phyloP scores from a whole-genome alignment of 352 stramenopile species.

The Phytophthora multivora region DNA sequence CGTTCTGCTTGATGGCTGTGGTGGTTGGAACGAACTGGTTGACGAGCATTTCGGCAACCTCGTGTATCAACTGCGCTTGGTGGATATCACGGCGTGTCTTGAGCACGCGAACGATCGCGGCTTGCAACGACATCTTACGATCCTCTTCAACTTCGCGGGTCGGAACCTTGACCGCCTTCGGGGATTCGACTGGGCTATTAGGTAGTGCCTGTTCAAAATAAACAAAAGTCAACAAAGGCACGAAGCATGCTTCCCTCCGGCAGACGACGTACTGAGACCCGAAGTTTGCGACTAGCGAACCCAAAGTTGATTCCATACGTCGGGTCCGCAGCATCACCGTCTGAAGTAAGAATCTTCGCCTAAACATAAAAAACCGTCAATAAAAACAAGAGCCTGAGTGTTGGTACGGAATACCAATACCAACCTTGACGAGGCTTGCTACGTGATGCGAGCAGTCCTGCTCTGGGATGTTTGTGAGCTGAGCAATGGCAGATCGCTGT shows the following conservation, averaged over 20 bases:
- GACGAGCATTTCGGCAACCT: conserved; percentile 74
- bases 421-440: conserved; percentile 76
- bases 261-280: conserved; percentile 43
- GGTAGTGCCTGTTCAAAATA: conserved; percentile 42
- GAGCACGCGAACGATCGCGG: conserved; percentile 81
- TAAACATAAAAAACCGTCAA: conserved; percentile 11
- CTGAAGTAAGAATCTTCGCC: conserved; percentile 47
- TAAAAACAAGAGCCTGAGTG: not conserved
- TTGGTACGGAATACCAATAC: not conserved
- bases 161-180: conserved; percentile 53
- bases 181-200: conserved; percentile 72
- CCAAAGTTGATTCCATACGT: conserved; percentile 50
- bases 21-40: conserved; percentile 76
- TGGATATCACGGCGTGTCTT: conserved; percentile 83
- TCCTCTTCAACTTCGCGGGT: conserved; percentile 85
- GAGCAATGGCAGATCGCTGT: conserved; percentile 36
- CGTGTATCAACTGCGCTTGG: conserved; percentile 60
- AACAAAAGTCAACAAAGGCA: not conserved
- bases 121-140: conserved; percentile 88
- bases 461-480: conserved; percentile 61
- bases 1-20: conserved; percentile 72
- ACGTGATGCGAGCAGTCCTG: conserved; percentile 72
- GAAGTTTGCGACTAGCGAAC: conserved; percentile 58
- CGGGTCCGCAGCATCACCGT: conserved; percentile 27
- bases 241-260: not conserved